Base-by-base conservation (phyloP, 1,139 yeast genomes). In the Pichia sp. region DNA sequence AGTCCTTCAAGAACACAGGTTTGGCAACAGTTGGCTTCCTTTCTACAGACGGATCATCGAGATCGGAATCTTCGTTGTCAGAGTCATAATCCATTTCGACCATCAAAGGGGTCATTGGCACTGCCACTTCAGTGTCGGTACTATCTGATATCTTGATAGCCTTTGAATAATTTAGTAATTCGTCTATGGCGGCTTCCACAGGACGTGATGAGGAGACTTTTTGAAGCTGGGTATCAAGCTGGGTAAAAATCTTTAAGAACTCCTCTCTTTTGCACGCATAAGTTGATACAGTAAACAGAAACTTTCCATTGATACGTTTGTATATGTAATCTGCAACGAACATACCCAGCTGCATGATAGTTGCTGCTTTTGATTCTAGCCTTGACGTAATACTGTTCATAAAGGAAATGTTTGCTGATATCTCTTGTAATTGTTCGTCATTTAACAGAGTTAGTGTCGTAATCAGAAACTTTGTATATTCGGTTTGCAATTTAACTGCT, bases 1-100 rank as follows among this genome's bases (percentile, higher is more conserved):
- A 69, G 51, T 84, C 88, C 57, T 81, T 80, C 32, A 87, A 72
- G 62, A 85, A 87, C 1, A 84, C 74, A 0, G 92, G 92, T 4
- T 75, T 70, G 0, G 75, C 64, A 0, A 81, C 70, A n/a, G 65
- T 70, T 8, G 69, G 65, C 19, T 67, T 71, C 45, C 68, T 68
- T n/a, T 71, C 72, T 41, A 75, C 49, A 0, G 64, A 54, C 1
- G 62, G 56, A 51, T 81, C 85, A 29, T 80, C 84, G 31, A 74
- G 77, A 54, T 80, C 85, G n/a, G 78, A 74, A 54, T 77, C 81
- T 42, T 77, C 82, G 3, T 68, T 66, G 54, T 75, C 79, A 0
- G 68, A 64, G 26, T 67, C 64, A 16, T 63, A 53, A 11, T 52
- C 50, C 19, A 59, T 36, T 10, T 58, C 53, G 31, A 49, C 29